phyloP scores from a whole-genome alignment of 2,329 filamentous ascomycete genomes.

The Fusarium mangiferae region DNA sequence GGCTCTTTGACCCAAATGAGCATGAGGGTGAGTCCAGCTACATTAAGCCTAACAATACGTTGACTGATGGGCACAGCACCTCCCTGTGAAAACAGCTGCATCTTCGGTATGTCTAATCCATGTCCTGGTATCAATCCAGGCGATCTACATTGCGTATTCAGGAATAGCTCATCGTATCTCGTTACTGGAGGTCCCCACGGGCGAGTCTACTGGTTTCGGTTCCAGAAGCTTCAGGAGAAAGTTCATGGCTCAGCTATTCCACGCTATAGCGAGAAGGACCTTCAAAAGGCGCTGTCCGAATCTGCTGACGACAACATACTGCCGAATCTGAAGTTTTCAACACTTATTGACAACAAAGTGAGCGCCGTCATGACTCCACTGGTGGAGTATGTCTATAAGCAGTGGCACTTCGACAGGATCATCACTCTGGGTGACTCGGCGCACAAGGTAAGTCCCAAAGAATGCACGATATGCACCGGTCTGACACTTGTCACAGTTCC shows the following conservation, averaged over 20 bases:
- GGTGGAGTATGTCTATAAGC: background rate
- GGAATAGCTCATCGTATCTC: background rate
- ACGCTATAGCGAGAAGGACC: background rate
- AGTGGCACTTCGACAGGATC: background rate
- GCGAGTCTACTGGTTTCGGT: constrained; percentile 3
- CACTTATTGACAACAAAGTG: background rate
- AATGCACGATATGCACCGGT: fast-evolving
- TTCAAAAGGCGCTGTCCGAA: background rate
- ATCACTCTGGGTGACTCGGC: background rate
- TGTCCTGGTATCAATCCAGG: background rate
- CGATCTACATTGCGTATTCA: background rate
- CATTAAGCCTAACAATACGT: background rate
- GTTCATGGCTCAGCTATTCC: background rate
- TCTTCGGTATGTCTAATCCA: background rate
- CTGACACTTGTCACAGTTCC: background rate
- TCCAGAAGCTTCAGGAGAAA: background rate
- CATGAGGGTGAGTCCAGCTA: background rate
- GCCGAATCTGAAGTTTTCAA: background rate
- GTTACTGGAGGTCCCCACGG: background rate
- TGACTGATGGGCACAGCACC: background rate
- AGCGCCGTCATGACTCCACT: background rate
- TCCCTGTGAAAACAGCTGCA: background rate
- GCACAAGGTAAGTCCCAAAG: background rate
- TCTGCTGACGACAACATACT: background rate
- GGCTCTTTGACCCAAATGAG: background rate